phyloP scores from a whole-genome alignment of 768 basidiomycete species.

The Rubroboletus satanas region DNA sequence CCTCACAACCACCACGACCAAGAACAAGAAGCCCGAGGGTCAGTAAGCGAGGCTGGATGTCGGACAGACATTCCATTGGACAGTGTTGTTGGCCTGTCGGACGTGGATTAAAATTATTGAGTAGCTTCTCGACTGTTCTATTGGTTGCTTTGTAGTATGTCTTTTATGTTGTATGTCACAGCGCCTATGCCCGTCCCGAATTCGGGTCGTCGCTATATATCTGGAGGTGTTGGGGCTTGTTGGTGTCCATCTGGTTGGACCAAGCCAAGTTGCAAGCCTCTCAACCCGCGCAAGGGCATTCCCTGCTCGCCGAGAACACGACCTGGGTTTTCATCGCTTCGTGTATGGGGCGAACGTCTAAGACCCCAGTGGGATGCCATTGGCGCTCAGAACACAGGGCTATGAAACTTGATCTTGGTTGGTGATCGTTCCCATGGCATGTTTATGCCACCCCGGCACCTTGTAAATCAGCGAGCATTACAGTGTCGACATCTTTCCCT shows the following conservation, averaged over 20 bases:
- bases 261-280: too few species aligned
- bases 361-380: too few species aligned
- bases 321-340: background rate
- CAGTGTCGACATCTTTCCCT: background rate
- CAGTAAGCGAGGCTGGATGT: slow-evolving; percentile 15
- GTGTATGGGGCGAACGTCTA: background rate
- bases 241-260: too few species aligned
- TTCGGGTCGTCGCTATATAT: background rate
- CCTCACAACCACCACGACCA: slow-evolving; percentile 51
- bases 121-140: slow-evolving; percentile 1
- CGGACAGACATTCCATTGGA: slow-evolving; percentile 1
- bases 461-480: too few species aligned
- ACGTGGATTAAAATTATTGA: slow-evolving; percentile 18
- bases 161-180: slow-evolving; percentile 7
- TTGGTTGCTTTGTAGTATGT: slow-evolving; percentile 12
- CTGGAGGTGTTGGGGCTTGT: background rate
- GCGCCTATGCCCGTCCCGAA: background rate
- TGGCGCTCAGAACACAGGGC: background rate
- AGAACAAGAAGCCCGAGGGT: slow-evolving; percentile 44
- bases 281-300: too few species aligned
- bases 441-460: too few species aligned
- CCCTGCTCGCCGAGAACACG: background rate
- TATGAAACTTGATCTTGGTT: background rate
- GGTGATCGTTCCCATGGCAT: too few species aligned
- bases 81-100: background rate